phyloP scores from a whole-genome alignment of 805 yeast species.

The Starmerella floricola region DNA sequence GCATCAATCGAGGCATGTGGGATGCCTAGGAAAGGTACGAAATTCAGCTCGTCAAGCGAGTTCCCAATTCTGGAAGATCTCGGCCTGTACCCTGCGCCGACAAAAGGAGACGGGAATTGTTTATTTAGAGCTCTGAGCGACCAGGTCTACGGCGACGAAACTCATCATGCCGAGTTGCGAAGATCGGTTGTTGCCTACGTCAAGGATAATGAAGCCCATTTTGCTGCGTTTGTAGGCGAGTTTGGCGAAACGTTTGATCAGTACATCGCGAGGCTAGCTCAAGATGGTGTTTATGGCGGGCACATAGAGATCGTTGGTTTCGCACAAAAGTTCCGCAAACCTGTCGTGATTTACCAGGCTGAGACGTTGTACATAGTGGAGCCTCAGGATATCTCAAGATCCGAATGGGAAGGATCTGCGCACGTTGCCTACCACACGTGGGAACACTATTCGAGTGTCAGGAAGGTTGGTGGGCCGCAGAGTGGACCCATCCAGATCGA shows the following conservation, averaged over 20 bases:
- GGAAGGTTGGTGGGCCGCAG: constrained; percentile 32
- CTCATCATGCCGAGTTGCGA: constrained; percentile 26
- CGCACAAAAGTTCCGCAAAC: constrained; percentile 27
- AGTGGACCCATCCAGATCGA: constrained; percentile 23
- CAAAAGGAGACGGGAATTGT: constrained; percentile 35
- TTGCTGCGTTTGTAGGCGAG: constrained; percentile 28
- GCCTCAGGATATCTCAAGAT: constrained; percentile 8
- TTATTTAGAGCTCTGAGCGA: constrained; percentile 34
- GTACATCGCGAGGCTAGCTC: constrained; percentile 29
- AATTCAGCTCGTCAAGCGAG: constrained; percentile 24
- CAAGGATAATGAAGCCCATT: constrained; percentile 24
- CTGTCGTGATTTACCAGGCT: constrained; percentile 31
- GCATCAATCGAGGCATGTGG: constrained; percentile 15
- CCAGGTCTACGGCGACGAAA: constrained; percentile 31
- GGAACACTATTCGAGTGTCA: constrained; percentile 35
- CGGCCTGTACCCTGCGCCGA: constrained; percentile 30
- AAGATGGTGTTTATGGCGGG: constrained; percentile 34
- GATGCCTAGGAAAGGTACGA: constrained; percentile 6
- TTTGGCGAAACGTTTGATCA: constrained; percentile 29
- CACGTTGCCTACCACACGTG: constrained; percentile 35
- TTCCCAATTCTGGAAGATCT: constrained; percentile 29
- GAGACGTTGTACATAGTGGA: constrained; percentile 30
- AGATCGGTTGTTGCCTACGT: constrained; percentile 28
- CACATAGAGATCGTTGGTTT: constrained; percentile 34
- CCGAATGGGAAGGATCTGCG: constrained; percentile 1